phyloP scores from a whole-genome alignment of 225 moss, liverwort and hornwort genomes.

The Marchantia paleacea region DNA sequence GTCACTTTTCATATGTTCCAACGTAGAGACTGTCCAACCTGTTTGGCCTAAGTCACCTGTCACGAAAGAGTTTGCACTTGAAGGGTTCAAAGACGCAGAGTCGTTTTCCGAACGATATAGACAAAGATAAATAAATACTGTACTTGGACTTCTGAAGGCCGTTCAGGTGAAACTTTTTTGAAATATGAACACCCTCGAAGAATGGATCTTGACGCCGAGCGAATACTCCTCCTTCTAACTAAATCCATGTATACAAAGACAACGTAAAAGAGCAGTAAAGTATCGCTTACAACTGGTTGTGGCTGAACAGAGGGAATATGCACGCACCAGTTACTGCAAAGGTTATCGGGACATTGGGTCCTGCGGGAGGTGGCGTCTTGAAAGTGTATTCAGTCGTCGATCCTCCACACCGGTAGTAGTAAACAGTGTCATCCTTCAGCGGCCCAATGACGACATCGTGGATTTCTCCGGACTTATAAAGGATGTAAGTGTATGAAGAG shows the following conservation, averaged over 20 bases:
- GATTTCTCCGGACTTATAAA: conserved; percentile 62
- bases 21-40: conserved; percentile 70
- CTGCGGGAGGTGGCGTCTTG: conserved; percentile 70
- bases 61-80: not conserved
- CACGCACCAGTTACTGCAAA: conserved; percentile 39
- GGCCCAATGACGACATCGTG: conserved; percentile 88
- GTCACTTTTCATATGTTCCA: conserved; percentile 54
- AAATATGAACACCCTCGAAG: too few species aligned
- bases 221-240: not conserved
- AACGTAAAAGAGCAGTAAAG: too few species aligned
- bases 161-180: not conserved
- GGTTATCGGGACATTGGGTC: conserved; percentile 61
- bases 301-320: not conserved
- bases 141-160: not conserved
- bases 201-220: not conserved
- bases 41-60: conserved; percentile 88
- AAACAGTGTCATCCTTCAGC: conserved; percentile 59
- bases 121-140: not conserved
- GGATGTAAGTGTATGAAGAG: conserved; percentile 52
- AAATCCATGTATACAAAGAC: not conserved
- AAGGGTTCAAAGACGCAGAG: not conserved
- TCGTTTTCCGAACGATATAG: not conserved
- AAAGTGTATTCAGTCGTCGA: conserved; percentile 59
- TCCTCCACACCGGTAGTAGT: conserved; percentile 77
- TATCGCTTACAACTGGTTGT: not conserved